phyloP scores from a whole-genome alignment of 225 moss, liverwort and hornwort genomes.

The Takakia lepidozioides region DNA sequence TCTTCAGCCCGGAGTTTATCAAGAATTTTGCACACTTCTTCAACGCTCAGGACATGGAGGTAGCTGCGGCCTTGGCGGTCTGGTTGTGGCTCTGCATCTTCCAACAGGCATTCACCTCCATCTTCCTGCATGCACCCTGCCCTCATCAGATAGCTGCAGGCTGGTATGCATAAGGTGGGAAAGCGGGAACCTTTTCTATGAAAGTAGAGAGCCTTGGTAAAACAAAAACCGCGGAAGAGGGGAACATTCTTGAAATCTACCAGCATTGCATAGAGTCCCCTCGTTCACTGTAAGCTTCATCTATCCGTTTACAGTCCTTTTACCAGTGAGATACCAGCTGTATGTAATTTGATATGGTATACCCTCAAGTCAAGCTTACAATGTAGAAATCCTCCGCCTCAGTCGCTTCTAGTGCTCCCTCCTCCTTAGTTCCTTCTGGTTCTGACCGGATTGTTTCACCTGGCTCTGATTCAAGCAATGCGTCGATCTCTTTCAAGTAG shows the following conservation, averaged over 20 bases:
- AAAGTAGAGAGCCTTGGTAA: not conserved
- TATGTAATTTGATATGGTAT: not conserved
- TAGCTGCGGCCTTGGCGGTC: constrained; percentile 41
- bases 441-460: too few relatives aligned
- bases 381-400: not conserved
- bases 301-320: too few relatives aligned
- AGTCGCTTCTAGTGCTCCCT: not conserved
- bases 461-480: too few relatives aligned
- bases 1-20: constrained; percentile 79
- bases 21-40: constrained; percentile 53
- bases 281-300: not conserved
- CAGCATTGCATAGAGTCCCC: not conserved
- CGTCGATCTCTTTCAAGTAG: not conserved
- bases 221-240: too few relatives aligned
- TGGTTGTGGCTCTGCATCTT: constrained; percentile 15
- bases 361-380: not conserved
- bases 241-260: not conserved
- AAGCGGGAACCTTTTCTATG: too few relatives aligned
- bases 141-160: constrained; percentile 2
- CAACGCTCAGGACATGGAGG: constrained; percentile 56
- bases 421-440: not conserved
- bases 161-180: too few relatives aligned
- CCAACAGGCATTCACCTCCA: constrained; percentile 22
- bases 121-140: constrained; percentile 18
- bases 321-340: not conserved